Evolutionary conservation across 1,139 yeast species (phyloP), one percentile per base, ranked within the genome.

Genomic region (Hyphopichia wangnamkhiaoensis): DNA sequence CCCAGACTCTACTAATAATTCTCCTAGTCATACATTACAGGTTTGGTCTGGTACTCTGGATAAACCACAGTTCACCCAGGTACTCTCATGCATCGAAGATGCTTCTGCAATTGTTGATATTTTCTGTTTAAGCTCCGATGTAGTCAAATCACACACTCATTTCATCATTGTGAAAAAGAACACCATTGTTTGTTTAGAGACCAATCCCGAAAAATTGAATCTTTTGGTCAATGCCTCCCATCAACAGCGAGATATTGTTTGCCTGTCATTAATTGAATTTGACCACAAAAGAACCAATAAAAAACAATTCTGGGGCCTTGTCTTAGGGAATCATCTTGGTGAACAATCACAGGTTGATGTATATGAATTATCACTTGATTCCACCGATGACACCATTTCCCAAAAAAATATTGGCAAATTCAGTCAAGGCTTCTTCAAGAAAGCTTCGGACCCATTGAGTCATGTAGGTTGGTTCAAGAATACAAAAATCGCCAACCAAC

Each of bases 241-340:
- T 15, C 12, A 5, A 3, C 15, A 13, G 14, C 12, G 14, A 18
- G 20, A 16, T 3, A 15, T 7, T 14, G 4, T 4, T 28, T 12
- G n/a, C 21, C 31, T 34, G 37, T 13, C 16, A 8, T 15, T 34
- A 21, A 28, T 27, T 17, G 24, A 21, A 4, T 18, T 34, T 20
- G 21, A 19, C 2, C 24, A 28, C 17, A 27, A 34, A 16, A 13
- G 19, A 20, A 19, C 16, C 3, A 23, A 33, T 17, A 12, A 13
- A 9, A 5, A 12, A 3, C 13, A 26, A 19, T 3, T 15, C 4
- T 34, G 37, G 37, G 37, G 32, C 4, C 28, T 34, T 10, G 24
- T 12, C 12, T 16, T 1, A 13, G 12, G 10, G 17, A 29, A 2
- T 18, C 27, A 12, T 5, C 21, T 5, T 23, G 20, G 17, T 15